These are phyloP conservation scores for Tetrapisispora taiwanensis DNA, from an alignment of 805 yeast species.

Conservation along the genomic window DNA sequence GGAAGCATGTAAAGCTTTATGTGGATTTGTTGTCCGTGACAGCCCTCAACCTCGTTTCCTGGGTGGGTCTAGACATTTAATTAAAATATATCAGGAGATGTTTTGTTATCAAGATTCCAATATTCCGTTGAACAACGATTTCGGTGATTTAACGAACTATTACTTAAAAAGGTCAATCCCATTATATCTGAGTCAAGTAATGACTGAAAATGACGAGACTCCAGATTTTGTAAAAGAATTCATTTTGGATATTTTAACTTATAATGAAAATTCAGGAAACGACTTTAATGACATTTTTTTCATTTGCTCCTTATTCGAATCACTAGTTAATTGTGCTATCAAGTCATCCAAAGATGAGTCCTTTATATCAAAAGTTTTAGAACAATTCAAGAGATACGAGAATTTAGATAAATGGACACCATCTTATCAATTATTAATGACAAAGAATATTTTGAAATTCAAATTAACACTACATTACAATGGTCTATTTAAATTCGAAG, in stretches of 20 bases:
- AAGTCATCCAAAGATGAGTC: conserved; percentile 27
- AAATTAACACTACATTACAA: conserved; percentile 48
- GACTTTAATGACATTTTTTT: conserved; percentile 65
- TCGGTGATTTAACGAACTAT: conserved; percentile 57
- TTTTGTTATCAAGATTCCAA: conserved; percentile 61
- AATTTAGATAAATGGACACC: conserved; percentile 84
- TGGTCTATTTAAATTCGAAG: conserved; percentile 42
- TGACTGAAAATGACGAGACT: conserved; percentile 54
- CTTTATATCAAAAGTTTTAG: conserved; percentile 40
- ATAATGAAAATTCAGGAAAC: conserved; percentile 78
- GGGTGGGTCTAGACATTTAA: conserved; percentile 59
- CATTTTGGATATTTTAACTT: conserved; percentile 60
- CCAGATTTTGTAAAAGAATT: conserved; percentile 51
- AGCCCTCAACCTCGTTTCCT: conserved; percentile 9
- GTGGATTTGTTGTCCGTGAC: conserved; percentile 45
- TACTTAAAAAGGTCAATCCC: conserved; percentile 66
- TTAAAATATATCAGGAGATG: conserved; percentile 55
- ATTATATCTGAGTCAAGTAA: conserved; percentile 45
- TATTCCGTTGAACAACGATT: conserved; percentile 75
- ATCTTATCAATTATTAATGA: conserved; percentile 41
- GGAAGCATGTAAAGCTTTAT: conserved; percentile 76
- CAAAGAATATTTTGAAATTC: conserved; percentile 45
- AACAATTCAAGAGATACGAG: conserved; percentile 63
- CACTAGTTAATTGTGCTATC: conserved; percentile 37
- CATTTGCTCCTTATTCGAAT: conserved; percentile 44